Evolutionary conservation across 2,329 filamentous ascomycete genomes (phyloP), one percentile per base, ranked within the genome.

Genomic region (Aspergillus proliferans): DNA sequence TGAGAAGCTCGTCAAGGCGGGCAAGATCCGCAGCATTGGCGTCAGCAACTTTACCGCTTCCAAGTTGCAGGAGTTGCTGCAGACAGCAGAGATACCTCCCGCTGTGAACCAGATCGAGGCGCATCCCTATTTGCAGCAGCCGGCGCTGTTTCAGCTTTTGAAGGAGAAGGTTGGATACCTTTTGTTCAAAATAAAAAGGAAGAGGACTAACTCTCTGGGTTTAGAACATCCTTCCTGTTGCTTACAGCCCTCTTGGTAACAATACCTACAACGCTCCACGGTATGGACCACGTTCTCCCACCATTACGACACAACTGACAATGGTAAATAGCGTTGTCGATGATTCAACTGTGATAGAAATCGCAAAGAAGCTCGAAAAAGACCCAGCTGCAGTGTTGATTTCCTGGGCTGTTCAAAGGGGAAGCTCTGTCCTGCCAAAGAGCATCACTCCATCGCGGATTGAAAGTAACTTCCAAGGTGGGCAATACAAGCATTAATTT

Each of bases 41-140:
- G 55, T 67, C 30, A 63, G 58, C 46, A 67, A 63, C 26, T 63
- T 81, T 46, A 74, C 75, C 47, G 73, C 70, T 10, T 54, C 56
- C 5, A 60, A 63, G 48, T 52, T 60, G 14, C 56, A 63, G 33
- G 56, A 63, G 12, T 50, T 68, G 22, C 53, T 66, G 14, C 52
- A 60, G 43, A 61, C 57, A 0, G 77, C 78, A n/a, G 76, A 69
- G 36, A 72, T 82, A 9, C 68, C 73, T 0, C 83, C 83, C 0
- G 79, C 79, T 2, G 76, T 80, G 49, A 86, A 86, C 65, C 83
- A 86, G 64, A 80, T 86, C 55, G 83, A 86, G 61, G 79, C 80
- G 40, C 82, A 86, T 61, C 81, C 83, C 0, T 85, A 84, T 62
- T 71, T 86, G 2, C 82, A 84, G 57, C 83, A 81, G 56, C 66